Evolutionary conservation across 164 flowering plant genomes (phyloP), one percentile per base, ranked within the genome.

Genomic region (Berberis thunbergii): DNA sequence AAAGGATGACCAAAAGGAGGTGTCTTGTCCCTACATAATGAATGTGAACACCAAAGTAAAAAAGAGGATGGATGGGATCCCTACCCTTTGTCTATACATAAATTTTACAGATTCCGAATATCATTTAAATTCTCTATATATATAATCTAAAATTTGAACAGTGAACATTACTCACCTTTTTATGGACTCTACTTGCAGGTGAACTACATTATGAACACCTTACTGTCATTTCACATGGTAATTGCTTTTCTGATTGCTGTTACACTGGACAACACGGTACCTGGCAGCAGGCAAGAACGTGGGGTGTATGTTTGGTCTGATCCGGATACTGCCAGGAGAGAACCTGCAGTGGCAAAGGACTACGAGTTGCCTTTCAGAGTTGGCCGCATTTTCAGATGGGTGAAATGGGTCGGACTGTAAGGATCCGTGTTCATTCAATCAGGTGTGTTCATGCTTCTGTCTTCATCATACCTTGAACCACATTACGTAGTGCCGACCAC

Each of bases 251-350:
- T 94, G 8, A 80, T 86, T 40, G 97, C 97, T 41, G 75, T 91
- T 6, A 72, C 91, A 55, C 73, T 94, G 49, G 99, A 94, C 77
- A 94, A 94, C 77, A 91, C 96, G 0, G 99, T 91, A 7, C 97
- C 99, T 4, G 99, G 99, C 39, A 85, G 95, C 73, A 72, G 74
- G 54, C 97, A 87, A 70, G 99, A 94, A 69, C 95, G 99, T 5
- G 99, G 99, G 4, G 93, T 91, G 1, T 94, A 94, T 44, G 84
- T 84, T 3, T 94, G 99, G 99, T 86, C 96, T 41, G 93, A 86
- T 13, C 60, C 79, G 1, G 95, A 89, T 68, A 77, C 84, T 60
- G 96, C 91, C 60, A 81, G 84, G 76, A 88, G 93, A 63, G 97
- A 94, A 50, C 89, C 93, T 57, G 91, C 89, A 4, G 84, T 91